Evolutionary conservation across 2,329 filamentous ascomycete genomes (phyloP).

Genomic region (Xylaria sp.): DNA sequence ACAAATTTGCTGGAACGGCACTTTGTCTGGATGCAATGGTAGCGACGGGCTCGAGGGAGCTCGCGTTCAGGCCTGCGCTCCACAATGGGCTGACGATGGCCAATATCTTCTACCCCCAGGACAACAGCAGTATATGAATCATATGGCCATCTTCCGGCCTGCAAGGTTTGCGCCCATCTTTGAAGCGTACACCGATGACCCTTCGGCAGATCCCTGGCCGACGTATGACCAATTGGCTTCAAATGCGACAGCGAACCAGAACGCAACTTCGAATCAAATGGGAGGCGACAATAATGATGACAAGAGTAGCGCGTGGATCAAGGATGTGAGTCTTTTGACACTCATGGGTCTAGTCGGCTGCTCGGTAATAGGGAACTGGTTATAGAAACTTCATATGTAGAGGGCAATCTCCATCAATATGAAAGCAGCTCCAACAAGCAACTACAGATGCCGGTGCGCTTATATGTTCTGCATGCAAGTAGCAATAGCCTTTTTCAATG

Average conservation of each 20-base stretch:
- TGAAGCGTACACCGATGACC: not conserved
- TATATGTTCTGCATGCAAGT: no score
- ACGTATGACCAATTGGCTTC: conserved; percentile 21
- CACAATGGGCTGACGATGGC: conserved; percentile 14
- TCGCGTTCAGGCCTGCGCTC: conserved; percentile 18
- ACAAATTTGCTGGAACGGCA: conserved; percentile 20
- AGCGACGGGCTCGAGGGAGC: conserved; percentile 16
- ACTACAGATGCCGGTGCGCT: no score
- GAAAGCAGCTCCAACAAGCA: not conserved
- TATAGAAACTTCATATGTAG: not conserved
- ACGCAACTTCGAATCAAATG: not conserved
- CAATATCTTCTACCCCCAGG: conserved; percentile 18
- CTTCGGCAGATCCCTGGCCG: conserved; percentile 20
- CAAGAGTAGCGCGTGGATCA: conserved; percentile 11
- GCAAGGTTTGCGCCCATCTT: not conserved
- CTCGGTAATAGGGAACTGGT: not conserved
- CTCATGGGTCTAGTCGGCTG: conserved; percentile 6
- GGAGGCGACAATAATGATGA: conserved; percentile 2
- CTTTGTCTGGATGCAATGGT: conserved; percentile 17
- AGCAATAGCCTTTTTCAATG: no score
- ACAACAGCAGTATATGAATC: conserved; percentile 17
- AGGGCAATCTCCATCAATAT: not conserved
- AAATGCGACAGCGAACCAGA: conserved; percentile 23
- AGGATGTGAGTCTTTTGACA: conserved; percentile 5
- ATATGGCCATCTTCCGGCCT: not conserved